Conservation (phyloP, 2,329 filamentous ascomycete species). For the Nemania diffusa region DNA sequence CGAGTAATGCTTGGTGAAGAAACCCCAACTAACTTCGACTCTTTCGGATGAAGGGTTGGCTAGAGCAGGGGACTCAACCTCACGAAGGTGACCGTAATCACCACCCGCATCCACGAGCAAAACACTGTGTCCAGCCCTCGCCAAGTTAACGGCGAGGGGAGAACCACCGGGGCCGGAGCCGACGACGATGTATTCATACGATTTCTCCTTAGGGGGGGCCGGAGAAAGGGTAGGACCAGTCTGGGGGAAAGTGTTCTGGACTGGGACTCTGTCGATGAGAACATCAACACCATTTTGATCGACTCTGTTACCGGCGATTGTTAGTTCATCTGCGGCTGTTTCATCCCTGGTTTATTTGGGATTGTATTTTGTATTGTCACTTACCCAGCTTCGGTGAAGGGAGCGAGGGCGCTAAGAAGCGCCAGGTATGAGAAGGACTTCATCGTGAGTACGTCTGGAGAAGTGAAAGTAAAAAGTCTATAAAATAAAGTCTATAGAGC, state of each 20-base stretch:
- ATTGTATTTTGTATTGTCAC: too few species aligned
- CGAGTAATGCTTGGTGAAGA: slow-evolving; percentile 69
- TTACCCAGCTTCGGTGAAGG: slow-evolving; percentile 35
- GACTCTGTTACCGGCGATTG: slow-evolving; percentile 9
- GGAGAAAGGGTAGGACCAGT: slow-evolving; percentile 38
- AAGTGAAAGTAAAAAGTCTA: slow-evolving; percentile 18
- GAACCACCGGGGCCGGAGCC: slow-evolving; percentile 71
- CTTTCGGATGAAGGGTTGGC: slow-evolving; percentile 65
- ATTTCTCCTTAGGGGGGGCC: slow-evolving; percentile 33
- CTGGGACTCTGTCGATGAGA: slow-evolving; percentile 36
- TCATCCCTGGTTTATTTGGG: not conserved
- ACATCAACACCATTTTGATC: slow-evolving; percentile 35
- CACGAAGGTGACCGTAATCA: slow-evolving; percentile 61
- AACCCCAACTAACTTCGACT: slow-evolving; percentile 67
- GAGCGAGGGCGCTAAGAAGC: slow-evolving; percentile 37
- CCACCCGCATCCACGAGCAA: slow-evolving; percentile 71
- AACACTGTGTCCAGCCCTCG: slow-evolving; percentile 65
- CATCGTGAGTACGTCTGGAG: slow-evolving; percentile 27
- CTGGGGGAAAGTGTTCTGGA: slow-evolving; percentile 39
- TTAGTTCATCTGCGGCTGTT: slow-evolving; percentile 14
- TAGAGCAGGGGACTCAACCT: slow-evolving; percentile 66
- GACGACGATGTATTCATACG: slow-evolving; percentile 71
- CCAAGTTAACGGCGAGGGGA: slow-evolving; percentile 67
- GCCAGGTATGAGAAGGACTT: slow-evolving; percentile 40
- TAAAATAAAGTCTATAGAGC: slow-evolving; percentile 21